A percentile compares a stretch with the other conserved stretches of the same genome.
Conservation (phyloP, 2,329 filamentous ascomycete genomes). For the Amylocarpus encephaloides region DNA sequence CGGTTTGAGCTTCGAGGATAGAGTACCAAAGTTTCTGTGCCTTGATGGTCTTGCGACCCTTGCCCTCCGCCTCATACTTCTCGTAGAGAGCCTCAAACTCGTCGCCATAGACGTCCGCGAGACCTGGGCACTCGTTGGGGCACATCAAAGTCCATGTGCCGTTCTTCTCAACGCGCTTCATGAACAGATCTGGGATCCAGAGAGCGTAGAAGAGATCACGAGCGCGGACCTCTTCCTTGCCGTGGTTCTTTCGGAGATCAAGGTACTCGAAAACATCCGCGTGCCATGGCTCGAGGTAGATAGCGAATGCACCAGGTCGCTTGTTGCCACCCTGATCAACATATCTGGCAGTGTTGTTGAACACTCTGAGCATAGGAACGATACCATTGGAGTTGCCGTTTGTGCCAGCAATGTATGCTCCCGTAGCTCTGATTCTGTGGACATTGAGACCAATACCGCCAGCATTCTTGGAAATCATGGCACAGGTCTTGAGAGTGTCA, state of each 20-base stretch:
- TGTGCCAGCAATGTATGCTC: slow-evolving; percentile 95
- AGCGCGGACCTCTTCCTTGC: slow-evolving; percentile 95
- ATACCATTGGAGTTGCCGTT: slow-evolving; percentile 98
- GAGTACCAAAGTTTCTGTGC: slow-evolving; percentile 99
- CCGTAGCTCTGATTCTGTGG: slow-evolving; percentile 93
- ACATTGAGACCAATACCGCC: slow-evolving; percentile 96
- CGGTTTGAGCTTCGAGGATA: slow-evolving; percentile 94
- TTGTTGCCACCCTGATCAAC: slow-evolving; percentile 99
- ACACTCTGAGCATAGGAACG: slow-evolving; percentile 95
- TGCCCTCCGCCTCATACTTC: slow-evolving; percentile 81
- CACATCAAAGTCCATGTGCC: slow-evolving; percentile 97
- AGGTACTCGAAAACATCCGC: slow-evolving; percentile 96
- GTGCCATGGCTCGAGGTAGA: slow-evolving; percentile 99
- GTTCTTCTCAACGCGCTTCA: slow-evolving; percentile 98
- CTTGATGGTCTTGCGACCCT: slow-evolving; percentile 85
- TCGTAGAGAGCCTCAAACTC: slow-evolving; percentile 95
- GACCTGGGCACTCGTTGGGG: slow-evolving; percentile 88
- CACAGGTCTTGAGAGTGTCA: slow-evolving; percentile 97
- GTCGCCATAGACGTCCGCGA: slow-evolving; percentile 94
- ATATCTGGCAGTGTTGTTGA: slow-evolving; percentile 98
- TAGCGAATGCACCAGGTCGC: slow-evolving; percentile 94
- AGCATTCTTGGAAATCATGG: slow-evolving; percentile 99
- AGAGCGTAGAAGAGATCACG: slow-evolving; percentile 96
- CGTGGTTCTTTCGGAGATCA: slow-evolving; percentile 97
- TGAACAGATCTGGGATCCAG: slow-evolving; percentile 98